phyloP scores from a whole-genome alignment of 2,329 filamentous ascomycete genomes.

The Beauveria scarabaeidicola region DNA sequence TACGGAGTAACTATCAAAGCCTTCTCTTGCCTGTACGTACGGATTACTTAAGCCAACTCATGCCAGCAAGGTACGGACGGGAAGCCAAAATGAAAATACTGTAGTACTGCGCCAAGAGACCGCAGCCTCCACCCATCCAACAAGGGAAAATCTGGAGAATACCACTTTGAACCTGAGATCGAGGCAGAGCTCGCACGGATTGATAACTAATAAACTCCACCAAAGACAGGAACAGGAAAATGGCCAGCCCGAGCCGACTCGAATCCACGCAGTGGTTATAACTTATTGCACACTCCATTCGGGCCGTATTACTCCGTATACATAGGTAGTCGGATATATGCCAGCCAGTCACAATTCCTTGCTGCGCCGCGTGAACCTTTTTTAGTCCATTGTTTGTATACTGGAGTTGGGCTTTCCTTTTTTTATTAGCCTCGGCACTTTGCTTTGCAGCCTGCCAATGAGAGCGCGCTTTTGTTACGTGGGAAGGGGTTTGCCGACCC shows the following conservation, averaged over 20 bases:
- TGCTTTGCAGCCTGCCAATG: too few species aligned
- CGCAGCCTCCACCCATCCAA: neutral
- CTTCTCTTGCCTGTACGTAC: neutral
- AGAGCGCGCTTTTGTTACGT: too few species aligned
- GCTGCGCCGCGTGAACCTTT: neutral
- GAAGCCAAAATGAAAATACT: too few species aligned
- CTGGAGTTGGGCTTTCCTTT: neutral
- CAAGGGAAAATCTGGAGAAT: neutral
- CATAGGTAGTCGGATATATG: too few species aligned
- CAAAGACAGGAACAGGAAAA: too few species aligned
- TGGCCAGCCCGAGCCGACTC: too few species aligned
- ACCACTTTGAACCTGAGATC: neutral
- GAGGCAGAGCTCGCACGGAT: neutral
- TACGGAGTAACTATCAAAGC: neutral
- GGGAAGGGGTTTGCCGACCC: too few species aligned
- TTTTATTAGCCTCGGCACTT: too few species aligned
- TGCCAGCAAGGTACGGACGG: neutral
- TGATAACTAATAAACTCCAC: neutral
- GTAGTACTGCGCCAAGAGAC: neutral
- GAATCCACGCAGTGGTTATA: neutral
- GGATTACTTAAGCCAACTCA: neutral
- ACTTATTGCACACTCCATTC: neutral
- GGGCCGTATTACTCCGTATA: constrained; percentile 1
- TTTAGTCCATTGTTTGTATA: neutral
- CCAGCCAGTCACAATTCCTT: neutral